phyloP scores from a whole-genome alignment of 2,329 filamentous ascomycete genomes.

The Neofusicoccum cordaticola region DNA sequence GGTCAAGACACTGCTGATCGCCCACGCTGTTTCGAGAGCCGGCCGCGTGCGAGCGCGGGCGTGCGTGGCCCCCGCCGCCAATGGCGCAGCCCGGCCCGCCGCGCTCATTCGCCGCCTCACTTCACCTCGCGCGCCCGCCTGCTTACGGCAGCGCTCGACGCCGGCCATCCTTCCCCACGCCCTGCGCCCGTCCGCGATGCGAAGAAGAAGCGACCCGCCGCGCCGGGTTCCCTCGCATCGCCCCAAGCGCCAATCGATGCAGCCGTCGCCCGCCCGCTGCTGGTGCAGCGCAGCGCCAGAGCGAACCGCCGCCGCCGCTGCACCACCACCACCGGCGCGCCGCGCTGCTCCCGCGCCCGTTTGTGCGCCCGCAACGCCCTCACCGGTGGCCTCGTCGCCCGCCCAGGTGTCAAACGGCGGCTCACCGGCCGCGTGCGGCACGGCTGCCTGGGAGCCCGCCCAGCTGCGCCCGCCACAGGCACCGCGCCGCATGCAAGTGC shows the following conservation, averaged over 20 bases:
- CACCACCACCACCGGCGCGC: slow-evolving; percentile 7
- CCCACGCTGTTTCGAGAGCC: slow-evolving; percentile 11
- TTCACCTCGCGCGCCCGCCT: background rate
- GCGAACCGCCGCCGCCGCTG: background rate
- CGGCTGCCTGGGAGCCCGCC: background rate
- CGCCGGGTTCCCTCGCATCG: slow-evolving; percentile 8
- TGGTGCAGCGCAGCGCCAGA: background rate
- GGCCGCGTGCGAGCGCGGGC: background rate
- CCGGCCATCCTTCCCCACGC: slow-evolving; percentile 5
- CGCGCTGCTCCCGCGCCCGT: background rate
- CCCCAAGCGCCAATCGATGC: slow-evolving; percentile 3
- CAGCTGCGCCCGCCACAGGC: background rate
- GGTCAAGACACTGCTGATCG: background rate
- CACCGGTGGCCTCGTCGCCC: background rate
- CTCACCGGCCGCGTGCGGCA: background rate
- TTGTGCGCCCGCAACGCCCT: background rate
- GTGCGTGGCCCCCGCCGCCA: background rate
- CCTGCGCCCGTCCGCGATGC: background rate
- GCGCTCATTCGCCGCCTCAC: slow-evolving; percentile 4
- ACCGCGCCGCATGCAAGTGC: background rate
- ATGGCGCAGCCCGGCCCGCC: background rate
- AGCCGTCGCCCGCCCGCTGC: background rate
- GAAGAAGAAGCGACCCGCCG: slow-evolving; percentile 7
- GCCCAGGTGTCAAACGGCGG: background rate
- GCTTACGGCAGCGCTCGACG: background rate